Evolutionary conservation across 768 basidiomycete species (phyloP), one percentile per base, ranked within the genome.

Genomic region (Tylopilus felleus): DNA sequence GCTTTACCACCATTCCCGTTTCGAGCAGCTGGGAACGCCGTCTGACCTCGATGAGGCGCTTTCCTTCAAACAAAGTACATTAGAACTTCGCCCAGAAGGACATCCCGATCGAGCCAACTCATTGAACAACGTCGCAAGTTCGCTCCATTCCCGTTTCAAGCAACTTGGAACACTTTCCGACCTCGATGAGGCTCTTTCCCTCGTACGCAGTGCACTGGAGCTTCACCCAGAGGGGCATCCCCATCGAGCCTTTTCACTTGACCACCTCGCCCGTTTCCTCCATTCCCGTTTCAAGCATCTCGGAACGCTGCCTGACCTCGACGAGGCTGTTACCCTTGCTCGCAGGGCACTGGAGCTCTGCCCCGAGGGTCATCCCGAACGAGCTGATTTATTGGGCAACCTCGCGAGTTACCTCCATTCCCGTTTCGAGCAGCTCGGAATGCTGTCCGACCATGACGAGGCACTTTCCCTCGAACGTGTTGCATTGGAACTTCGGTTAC

Each of bases 211-310:
- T 17, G 55, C 46, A 29, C 23, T 57, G 17, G 43, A 38, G 7
- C 45, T 55, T 36, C n/a, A 22, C 21, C 51, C 50, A 0, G 10
- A 17, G 8, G 54, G 42, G 1, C 47, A 59, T 33, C 58, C 51
- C 7, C 1, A 27, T n/a, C 50, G 41, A 8, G 16, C 8, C 8
- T 0, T 21, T 5, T 43, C 36, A 25, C 27, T 55, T 5, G 12
- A 14, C 5, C 27, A 31, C n/a, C 17, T 55, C 9, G 53, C 49
- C 1, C 25, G 9, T 21, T 29, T 10, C 16, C 46, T 35, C 46
- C 33, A 36, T 23, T 7, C 13, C 16, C 46, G 31, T 23, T 47
- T 35, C 31, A 10, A 13, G 4, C 31, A 47, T 8, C 46, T 47
- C 10, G 46, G 46, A 17, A 17, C 6, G 16, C 21, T 47, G 21